Conservation (phyloP, 2,329 filamentous ascomycete species). For the Sodiomyces alkalinus region DNA sequence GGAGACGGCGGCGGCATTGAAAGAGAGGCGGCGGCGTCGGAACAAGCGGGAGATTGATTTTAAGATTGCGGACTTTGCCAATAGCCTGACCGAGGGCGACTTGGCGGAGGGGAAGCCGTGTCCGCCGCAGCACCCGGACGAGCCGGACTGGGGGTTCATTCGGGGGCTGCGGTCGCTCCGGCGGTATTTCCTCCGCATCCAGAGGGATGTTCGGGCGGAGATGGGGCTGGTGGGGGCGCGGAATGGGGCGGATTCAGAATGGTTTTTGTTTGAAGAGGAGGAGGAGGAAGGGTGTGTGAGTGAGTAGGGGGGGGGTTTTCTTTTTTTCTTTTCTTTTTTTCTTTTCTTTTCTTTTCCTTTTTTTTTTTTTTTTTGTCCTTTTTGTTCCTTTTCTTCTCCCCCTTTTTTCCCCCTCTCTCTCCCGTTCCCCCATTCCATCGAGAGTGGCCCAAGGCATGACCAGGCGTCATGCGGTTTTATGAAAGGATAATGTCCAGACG, state of each 20-base stretch:
- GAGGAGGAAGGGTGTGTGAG: slow-evolving; percentile 7
- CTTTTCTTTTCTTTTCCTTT: too few species aligned
- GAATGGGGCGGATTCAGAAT: not conserved
- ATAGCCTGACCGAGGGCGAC: slow-evolving; percentile 85
- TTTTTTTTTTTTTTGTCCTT: too few species aligned
- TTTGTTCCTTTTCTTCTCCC: too few species aligned
- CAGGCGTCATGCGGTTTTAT: too few species aligned
- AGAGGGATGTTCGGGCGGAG: slow-evolving; percentile 53
- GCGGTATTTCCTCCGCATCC: slow-evolving; percentile 76
- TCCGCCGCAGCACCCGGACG: slow-evolving; percentile 65
- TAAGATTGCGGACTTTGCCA: slow-evolving; percentile 97
- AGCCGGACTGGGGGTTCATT: slow-evolving; percentile 79
- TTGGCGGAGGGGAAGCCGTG: slow-evolving; percentile 47
- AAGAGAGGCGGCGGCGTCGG: slow-evolving; percentile 26
- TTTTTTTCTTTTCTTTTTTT: too few species aligned
- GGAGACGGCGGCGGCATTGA: slow-evolving; percentile 24
- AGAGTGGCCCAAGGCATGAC: too few species aligned
- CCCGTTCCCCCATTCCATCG: too few species aligned
- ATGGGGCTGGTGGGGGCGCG: slow-evolving; percentile 23
- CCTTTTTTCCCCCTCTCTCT: too few species aligned
- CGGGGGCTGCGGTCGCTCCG: slow-evolving; percentile 66
- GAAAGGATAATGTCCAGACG: too few species aligned
- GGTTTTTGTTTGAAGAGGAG: not conserved
- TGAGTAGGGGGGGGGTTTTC: slow-evolving; percentile 4
- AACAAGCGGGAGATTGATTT: slow-evolving; percentile 60